Evolutionary conservation across 2,329 filamentous ascomycete genomes (phyloP), one percentile per base, ranked within the genome.

Genomic region (Zalaria sp.): DNA sequence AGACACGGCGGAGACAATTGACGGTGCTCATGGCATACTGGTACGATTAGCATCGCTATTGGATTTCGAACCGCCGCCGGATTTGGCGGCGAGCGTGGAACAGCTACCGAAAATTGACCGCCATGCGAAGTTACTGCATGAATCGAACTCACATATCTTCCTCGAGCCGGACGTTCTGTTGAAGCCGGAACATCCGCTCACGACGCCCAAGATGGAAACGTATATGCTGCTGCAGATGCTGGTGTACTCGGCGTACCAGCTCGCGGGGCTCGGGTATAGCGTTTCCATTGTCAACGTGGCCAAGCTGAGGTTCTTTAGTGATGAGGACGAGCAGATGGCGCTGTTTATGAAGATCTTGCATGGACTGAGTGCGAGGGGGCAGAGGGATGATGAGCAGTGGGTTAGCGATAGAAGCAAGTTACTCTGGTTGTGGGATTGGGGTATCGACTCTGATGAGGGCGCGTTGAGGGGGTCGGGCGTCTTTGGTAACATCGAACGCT

Each of bases 371-470:
- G 63, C 71, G 2, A 42, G 48, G 8, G 53, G 52, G 27, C 76
- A 71, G 46, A 71, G 68, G 31, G 77, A 83, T 41, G 78, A 83
- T 45, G 68, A 68, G 29, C 75, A 73, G 46, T 83, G 80, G 79
- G 62, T 68, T 26, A 67, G 64, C 41, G 69, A 73, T 8, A 71
- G 82, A 43, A 71, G 72, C 35, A 77, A 80, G 51, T 59, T 88
- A 5, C 56, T 86, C 3, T 89, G 83, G 83, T 66, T 89, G 27
- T 76, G 78, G 54, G 72, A 73, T 52, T 88, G 83, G 83, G 79
- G 79, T 29, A 67, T 69, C 25, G 66, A 72, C 45, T 61, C 48
- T 9, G 55, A 62, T 38, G 60, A 61, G 29, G 35, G 49, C 26
- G 60, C 43, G 31, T 49, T 57, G 25, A 54, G 53, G 18, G 64